Conservation (phyloP, 2,329 filamentous ascomycete species). For the Dactylellina parvicollis region DNA sequence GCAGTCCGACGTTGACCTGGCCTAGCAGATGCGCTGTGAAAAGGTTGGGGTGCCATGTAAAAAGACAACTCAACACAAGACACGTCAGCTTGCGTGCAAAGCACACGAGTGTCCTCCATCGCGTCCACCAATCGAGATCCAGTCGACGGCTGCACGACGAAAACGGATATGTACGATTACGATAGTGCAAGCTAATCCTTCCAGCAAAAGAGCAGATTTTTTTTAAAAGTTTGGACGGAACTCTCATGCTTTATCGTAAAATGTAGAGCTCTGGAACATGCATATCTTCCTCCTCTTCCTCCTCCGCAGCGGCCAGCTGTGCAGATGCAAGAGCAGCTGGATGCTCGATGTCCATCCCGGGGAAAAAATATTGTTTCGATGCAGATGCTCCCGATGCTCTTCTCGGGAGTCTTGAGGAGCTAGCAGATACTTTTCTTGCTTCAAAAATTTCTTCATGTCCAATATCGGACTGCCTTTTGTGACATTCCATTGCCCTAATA, state of each 20-base stretch:
- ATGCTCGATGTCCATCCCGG: slow-evolving; percentile 38
- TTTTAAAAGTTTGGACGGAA: slow-evolving; percentile 49
- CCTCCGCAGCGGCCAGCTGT: slow-evolving; percentile 12
- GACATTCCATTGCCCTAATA: background rate
- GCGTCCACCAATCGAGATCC: slow-evolving; percentile 16
- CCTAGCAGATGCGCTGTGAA: slow-evolving; percentile 34
- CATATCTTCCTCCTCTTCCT: background rate
- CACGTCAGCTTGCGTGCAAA: slow-evolving; percentile 29
- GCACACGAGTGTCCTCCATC: background rate
- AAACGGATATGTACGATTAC: slow-evolving; percentile 38
- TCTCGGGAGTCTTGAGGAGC: background rate
- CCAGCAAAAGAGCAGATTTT: slow-evolving; percentile 1
- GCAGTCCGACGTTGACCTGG: slow-evolving; percentile 19
- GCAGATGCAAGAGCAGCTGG: slow-evolving; percentile 16
- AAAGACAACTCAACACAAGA: slow-evolving; percentile 39
- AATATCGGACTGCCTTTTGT: background rate
- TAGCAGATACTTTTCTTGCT: slow-evolving; percentile 6
- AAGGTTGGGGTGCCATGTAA: slow-evolving; percentile 35
- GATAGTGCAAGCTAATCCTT: slow-evolving; percentile 7
- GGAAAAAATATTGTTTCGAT: slow-evolving; percentile 13
- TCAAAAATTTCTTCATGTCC: slow-evolving; percentile 2
- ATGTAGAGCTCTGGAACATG: slow-evolving; percentile 41
- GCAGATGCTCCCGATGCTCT: slow-evolving; percentile 32
- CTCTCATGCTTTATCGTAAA: slow-evolving; percentile 35
- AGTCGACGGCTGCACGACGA: slow-evolving; percentile 23